Conservation (phyloP, 1,139 yeast species). For the Wickerhamiella infanticola region DNA sequence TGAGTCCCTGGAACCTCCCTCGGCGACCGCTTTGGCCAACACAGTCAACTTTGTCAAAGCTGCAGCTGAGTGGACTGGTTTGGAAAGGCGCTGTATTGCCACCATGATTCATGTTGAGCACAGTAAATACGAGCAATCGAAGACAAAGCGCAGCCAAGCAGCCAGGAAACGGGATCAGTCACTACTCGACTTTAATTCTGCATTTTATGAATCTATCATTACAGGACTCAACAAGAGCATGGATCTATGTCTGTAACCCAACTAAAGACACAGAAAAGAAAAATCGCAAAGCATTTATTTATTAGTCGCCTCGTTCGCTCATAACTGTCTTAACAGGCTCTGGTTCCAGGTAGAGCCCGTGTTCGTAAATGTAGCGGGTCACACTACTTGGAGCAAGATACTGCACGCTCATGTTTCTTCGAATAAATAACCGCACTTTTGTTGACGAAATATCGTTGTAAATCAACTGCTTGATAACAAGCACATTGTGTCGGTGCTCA, state of each 20-base stretch:
- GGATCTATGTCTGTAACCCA: constrained; percentile 7
- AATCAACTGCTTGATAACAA: constrained; percentile 88
- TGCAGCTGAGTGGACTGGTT: constrained; percentile 12
- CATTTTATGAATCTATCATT: constrained; percentile 6
- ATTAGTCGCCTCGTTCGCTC: constrained; percentile 23
- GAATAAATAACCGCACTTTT: constrained; percentile 74
- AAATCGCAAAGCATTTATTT: neutral
- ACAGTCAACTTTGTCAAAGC: constrained; percentile 13
- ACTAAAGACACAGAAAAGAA: neutral
- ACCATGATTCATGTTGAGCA: constrained; percentile 10
- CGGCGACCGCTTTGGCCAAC: constrained; percentile 5
- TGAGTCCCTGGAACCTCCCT: neutral
- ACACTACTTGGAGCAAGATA: constrained; percentile 88
- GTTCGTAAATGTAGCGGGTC: constrained; percentile 86
- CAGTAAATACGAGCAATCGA: constrained; percentile 3
- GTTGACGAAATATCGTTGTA: constrained; percentile 94
- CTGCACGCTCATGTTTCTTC: constrained; percentile 95
- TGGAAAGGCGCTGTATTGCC: constrained; percentile 13
- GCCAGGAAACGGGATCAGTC: neutral
- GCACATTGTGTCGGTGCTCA: constrained; percentile 82
- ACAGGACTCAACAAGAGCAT: constrained; percentile 9
- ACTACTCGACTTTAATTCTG: constrained; percentile 6
- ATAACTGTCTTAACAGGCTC: constrained; percentile 91
- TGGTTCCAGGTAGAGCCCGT: constrained; percentile 67
- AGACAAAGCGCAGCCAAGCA: neutral